Conservation (phyloP, 148 eudicot species). For the Rhododendron ovatum region DNA sequence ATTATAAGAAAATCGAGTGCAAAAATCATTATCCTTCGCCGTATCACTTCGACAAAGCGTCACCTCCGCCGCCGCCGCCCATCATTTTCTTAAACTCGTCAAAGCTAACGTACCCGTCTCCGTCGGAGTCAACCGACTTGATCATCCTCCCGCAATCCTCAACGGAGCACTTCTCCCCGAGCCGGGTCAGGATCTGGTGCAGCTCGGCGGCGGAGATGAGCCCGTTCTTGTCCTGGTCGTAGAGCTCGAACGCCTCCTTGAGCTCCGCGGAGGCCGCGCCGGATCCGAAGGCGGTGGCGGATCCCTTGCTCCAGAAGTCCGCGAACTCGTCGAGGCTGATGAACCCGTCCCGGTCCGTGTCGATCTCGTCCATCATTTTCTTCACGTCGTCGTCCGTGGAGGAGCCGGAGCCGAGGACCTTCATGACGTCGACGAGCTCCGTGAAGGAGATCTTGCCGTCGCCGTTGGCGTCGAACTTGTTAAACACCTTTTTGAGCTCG, state of each 20-base stretch:
- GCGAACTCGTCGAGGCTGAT: slow-evolving; percentile 51
- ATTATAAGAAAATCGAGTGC: not conserved
- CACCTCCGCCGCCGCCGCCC: slow-evolving; percentile 13
- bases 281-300: slow-evolving; percentile 15
- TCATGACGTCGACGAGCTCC: slow-evolving; percentile 53
- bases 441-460: slow-evolving; percentile 69
- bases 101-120: slow-evolving; percentile 69
- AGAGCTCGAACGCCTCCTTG: slow-evolving; percentile 63
- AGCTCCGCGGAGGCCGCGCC: slow-evolving; percentile 42
- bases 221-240: slow-evolving; percentile 67
- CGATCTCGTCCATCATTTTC: slow-evolving; percentile 70
- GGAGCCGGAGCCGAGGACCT: slow-evolving; percentile 57
- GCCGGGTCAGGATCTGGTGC: slow-evolving; percentile 50
- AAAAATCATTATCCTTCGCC: not conserved
- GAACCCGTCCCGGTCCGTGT: slow-evolving; percentile 63
- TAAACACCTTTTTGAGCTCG: slow-evolving; percentile 55
- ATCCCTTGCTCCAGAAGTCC: slow-evolving; percentile 26
- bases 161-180: slow-evolving; percentile 65
- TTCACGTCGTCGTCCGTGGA: slow-evolving; percentile 38
- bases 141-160: slow-evolving; percentile 68
- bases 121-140: slow-evolving; percentile 58
- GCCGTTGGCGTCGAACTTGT: slow-evolving; percentile 63
- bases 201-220: slow-evolving; percentile 65
- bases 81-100: slow-evolving; percentile 83
- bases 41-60: not conserved